These are phyloP conservation scores for Solanum arcanum DNA, from an alignment of 257 asterid genomes.

Conservation along the genomic window DNA sequence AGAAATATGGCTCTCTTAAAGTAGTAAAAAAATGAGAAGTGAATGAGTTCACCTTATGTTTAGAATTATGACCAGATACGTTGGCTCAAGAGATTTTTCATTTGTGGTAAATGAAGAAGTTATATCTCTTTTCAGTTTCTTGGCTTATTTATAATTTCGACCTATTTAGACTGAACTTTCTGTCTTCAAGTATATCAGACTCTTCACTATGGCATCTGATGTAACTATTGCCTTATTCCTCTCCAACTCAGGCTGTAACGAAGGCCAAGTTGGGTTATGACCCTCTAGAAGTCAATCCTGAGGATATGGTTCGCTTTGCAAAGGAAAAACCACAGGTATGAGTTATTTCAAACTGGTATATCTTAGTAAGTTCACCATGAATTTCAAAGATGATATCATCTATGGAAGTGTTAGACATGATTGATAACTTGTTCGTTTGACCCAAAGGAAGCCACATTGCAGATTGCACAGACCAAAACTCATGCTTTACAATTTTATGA, in stretches of 20 bases:
- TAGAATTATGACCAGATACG: not conserved
- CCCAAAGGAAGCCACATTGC: not conserved
- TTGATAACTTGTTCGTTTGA: not conserved
- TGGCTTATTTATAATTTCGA: not conserved
- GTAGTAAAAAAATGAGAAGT: not conserved
- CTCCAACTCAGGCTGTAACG: conserved; percentile 75
- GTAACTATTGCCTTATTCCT: not conserved
- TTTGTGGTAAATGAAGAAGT: not conserved
- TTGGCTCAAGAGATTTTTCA: not conserved
- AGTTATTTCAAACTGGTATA: not conserved
- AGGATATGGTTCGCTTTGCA: conserved; percentile 99
- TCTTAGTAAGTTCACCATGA: not conserved
- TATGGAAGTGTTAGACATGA: not conserved
- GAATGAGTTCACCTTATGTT: not conserved
- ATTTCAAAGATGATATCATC: not conserved
- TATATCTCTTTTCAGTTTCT: not conserved
- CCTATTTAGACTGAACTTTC: not conserved
- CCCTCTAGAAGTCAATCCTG: conserved; percentile 97
- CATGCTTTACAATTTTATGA: not conserved
- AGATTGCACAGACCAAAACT: not conserved
- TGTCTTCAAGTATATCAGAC: not conserved
- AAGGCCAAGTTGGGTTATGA: conserved; percentile 96
- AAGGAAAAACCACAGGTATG: conserved; percentile 92
- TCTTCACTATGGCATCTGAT: not conserved
- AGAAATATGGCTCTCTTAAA: not conserved